Evolutionary conservation across 129 eudicot genomes (phyloP).

Genomic region (Flaveria brownii): DNA sequence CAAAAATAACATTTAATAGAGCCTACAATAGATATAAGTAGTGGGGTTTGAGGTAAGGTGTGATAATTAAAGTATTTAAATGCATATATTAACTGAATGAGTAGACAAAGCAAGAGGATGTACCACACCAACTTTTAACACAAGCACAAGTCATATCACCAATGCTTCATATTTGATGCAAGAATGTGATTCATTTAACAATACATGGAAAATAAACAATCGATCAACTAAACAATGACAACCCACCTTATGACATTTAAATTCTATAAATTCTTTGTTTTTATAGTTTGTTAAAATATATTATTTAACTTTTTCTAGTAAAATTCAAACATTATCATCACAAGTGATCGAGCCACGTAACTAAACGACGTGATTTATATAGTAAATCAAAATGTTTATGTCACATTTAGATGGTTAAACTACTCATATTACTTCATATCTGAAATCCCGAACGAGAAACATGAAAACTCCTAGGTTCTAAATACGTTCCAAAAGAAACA

Average conservation of each 20-base stretch:
- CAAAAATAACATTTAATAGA: background rate
- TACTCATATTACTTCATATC: too few relatives aligned
- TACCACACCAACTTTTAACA: conserved; percentile 27
- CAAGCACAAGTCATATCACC: conserved; percentile 35
- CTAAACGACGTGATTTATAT: too few relatives aligned
- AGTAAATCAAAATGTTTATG: too few relatives aligned
- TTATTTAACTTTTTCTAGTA: too few relatives aligned
- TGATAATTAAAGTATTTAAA: conserved; percentile 22
- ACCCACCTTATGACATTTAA: background rate
- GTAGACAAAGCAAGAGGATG: conserved; percentile 19
- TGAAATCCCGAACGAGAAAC: too few relatives aligned
- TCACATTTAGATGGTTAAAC: too few relatives aligned
- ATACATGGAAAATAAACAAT: background rate
- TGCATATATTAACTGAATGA: conserved; percentile 11
- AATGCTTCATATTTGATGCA: conserved; percentile 25
- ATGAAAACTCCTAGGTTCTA: too few relatives aligned
- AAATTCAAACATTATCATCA: too few relatives aligned
- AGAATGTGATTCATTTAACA: background rate
- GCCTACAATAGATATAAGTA: conserved; percentile 9
- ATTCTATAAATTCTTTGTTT: background rate
- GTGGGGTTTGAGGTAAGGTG: conserved; percentile 18
- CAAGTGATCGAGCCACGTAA: too few relatives aligned
- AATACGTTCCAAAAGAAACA: too few relatives aligned
- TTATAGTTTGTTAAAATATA: too few relatives aligned
- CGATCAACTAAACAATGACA: background rate